Evolutionary conservation across 306 rosid genomes (phyloP), one percentile per base, ranked within the genome.

Genomic region (Lupinus albus): DNA sequence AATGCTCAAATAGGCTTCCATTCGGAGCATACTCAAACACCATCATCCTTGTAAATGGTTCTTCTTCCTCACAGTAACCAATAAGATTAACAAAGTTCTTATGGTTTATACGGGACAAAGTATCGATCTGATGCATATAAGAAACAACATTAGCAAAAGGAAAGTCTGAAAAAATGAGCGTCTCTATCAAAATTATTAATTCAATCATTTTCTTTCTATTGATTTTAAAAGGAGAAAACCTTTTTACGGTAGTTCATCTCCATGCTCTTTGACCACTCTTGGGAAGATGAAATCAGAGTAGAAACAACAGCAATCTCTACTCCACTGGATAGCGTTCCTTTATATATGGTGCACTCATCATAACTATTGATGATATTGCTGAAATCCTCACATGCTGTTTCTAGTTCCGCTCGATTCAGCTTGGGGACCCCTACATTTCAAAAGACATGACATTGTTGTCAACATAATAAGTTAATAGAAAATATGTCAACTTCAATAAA

Each of bases 231-330:
- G 59, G 4, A 44, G 33, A 48, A 61, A 30, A 93, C 99, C 97
- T 86, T 88, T 70, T 78, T 94, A 44, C 96, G 72, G 65, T 90
- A 90, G 30, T 77, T 68, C 48, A 69, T 14, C 81, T 90, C 95
- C 55, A 78, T 81, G 76, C 1, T 58, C 82, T 88, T 94, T 64
- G 87, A 75, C 99, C 99, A 94, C 7, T 88, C 89, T 66, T 85
- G 78, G 32, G 80, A 51, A 61, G 95, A 80, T 53, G 68, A 33
- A 51, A 84, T 4, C 4, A 79, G 3, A 78, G 86, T 74, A 46
- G 96, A 88, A 39, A 86, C 85, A 73, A 94, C 99, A 41, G 95
- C 96, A 72, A 94, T 94, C 86, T 94, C 99, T 5, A 90, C 95
- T 76, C 96, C 97, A 66, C 80, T 90, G 4, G 99, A 94, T 13